Evolutionary conservation across 2,329 filamentous ascomycete genomes (phyloP), one percentile per base, ranked within the genome.

Genomic region (Colletotrichum higginsianum): DNA sequence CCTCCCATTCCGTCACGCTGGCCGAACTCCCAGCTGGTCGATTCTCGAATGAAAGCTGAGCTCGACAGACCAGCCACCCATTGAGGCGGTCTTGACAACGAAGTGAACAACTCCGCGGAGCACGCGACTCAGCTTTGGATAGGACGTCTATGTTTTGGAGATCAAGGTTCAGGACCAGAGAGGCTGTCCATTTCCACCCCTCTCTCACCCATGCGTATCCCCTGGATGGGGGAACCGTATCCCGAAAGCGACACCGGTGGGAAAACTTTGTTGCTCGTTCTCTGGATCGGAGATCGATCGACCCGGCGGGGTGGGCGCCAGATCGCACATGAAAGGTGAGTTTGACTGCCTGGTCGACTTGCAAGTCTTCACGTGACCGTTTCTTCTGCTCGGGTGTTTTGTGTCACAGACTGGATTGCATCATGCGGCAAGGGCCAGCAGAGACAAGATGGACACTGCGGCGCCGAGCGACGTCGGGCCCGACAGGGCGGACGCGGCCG

Each of bases 341-440:
- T n/a, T 4, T 15, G 23, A 16, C 13, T 15, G n/a, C 58, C 65
- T 47, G 26, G 40, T 57, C 23, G 42, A 23, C 38, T 38, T n/a
- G 13, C 21, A 9, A 11, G 4, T 4, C n/a, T 23, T 21, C 38
- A 40, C 40, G 53, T 67, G 46, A 12, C 30, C 30, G 7, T 4
- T 16, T 42, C n/a, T 21, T 16, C 1, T 9, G 23, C 42, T 26
- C 21, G 12, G 11, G 13, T 16, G 26, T 16, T 7, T 2, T 53
- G 35, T 38, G 35, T 30, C 16, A 13, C 9, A 38, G 1, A 18
- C 11, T 38, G 35, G 35, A 26, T 8, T 42, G 46, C 52, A 69
- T 23, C 58, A 69, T 35, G 65, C 69, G 16, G 47, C 12, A 42
- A 72, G 30, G 3, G 69, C 65, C 13, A 72, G 38, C 15, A 69